Conservation (phyloP, 1,139 yeast genomes). For the Trichomonascaceae sp. region DNA sequence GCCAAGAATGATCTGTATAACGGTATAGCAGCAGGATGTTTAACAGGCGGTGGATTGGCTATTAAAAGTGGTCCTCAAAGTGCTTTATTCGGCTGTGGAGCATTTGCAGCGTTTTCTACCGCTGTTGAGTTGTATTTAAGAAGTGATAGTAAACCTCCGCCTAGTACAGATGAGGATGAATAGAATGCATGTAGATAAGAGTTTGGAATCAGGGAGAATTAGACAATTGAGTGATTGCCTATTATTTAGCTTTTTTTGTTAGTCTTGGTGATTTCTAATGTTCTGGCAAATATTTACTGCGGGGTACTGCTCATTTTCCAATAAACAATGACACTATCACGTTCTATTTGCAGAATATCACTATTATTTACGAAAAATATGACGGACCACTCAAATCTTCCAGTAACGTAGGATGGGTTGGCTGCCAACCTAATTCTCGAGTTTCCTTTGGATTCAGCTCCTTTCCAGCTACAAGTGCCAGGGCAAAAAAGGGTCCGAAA, state of each 20-base stretch:
- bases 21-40: conserved; percentile 89
- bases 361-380: not conserved
- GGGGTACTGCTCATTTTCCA: too few relatives aligned
- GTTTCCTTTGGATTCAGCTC: not conserved
- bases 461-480: not conserved
- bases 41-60: conserved; percentile 88
- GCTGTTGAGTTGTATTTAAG: conserved; percentile 87
- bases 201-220: not conserved
- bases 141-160: conserved; percentile 81
- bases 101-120: conserved; percentile 93
- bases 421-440: conserved; percentile 6
- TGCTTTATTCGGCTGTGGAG: conserved; percentile 89
- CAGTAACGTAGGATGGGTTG: not conserved
- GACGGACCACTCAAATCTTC: conserved; percentile 5
- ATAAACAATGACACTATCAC: too few relatives aligned
- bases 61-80: conserved; percentile 92
- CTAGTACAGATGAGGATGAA: conserved; percentile 82
- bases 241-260: too few relatives aligned
- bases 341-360: too few relatives aligned
- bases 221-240: not conserved
- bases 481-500: not conserved
- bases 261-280: too few relatives aligned
- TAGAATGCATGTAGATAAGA: conserved; percentile 26
- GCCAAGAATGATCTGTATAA: conserved; percentile 92
- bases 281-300: too few relatives aligned